A percentile compares a stretch with the other conserved stretches of the same genome.
Evolutionary conservation across 78 protist species (phyloP).

Genomic region (Andalucia godoyi): DNA sequence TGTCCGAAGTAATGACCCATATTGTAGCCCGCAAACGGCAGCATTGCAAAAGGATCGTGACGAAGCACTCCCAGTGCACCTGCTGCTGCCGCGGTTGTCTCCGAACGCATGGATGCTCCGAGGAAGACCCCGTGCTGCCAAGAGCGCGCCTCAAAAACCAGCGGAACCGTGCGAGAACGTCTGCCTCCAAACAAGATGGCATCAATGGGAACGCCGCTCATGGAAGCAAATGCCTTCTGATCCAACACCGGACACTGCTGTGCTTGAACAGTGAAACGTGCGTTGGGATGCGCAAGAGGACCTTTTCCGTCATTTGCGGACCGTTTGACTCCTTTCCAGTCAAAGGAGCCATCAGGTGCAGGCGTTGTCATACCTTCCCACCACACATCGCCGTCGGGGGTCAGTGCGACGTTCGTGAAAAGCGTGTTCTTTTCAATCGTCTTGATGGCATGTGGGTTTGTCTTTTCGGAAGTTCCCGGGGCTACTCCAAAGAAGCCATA

Average conservation of each 20-base stretch:
- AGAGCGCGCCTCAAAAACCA: constrained; percentile 43
- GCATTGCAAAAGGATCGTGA: constrained; percentile 79
- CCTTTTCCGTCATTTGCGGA: constrained; percentile 25
- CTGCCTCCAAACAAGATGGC: constrained; percentile 88
- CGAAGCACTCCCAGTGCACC: constrained; percentile 25
- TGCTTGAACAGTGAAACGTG: constrained; percentile 72
- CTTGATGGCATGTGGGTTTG: constrained; percentile 64
- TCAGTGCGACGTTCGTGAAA: constrained; percentile 77
- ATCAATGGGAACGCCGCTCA: constrained; percentile 70
- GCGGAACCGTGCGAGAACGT: constrained; percentile 52
- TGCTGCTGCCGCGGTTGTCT: constrained; percentile 72
- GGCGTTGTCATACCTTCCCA: constrained; percentile 61
- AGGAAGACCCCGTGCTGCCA: constrained; percentile 87
- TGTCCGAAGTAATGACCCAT: constrained; percentile 81
- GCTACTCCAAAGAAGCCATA: constrained; percentile 90
- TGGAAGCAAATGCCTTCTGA: constrained; percentile 44
- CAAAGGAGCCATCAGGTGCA: constrained; percentile 20
- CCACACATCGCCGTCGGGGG: constrained; percentile 76
- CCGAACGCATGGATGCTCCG: constrained; percentile 69
- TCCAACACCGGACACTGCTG: constrained; percentile 75
- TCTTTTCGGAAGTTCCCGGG: constrained; percentile 68
- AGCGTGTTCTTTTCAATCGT: constrained; percentile 45
- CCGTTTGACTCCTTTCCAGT: constrained; percentile 63
- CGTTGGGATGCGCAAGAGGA: constrained; percentile 74
- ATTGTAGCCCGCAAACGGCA: constrained; percentile 82